Base-by-base conservation (phyloP, 106 monocot species). In the Chionographis japonica region DNA sequence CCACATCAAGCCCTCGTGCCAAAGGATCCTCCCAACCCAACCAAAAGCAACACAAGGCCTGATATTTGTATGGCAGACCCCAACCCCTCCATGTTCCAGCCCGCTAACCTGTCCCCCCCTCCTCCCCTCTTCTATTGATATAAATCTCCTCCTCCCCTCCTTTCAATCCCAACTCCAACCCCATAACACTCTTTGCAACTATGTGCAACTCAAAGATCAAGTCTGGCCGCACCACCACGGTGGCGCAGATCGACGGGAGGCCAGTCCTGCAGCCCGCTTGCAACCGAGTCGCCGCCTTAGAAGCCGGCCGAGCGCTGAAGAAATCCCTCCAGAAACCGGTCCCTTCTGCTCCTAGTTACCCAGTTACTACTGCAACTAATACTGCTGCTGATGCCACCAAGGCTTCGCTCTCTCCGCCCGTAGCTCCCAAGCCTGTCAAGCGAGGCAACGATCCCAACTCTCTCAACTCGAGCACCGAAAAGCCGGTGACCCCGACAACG, bases 141-240 rank as follows among this genome's bases (percentile, higher is more conserved):
- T 46, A 46, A 5, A 46, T 6, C 36, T 37, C 67, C 37, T 13
- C 11, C 66, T 37, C 27, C 38, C n/a, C 8, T 40, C 36, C 12
- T 53, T 15, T 50, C 35, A 51, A 36, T 9, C 10, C 10, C 53
- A 52, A 67, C 52, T 46, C 46, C 55, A 17, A 12, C 13, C 8
- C 13, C 10, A 46, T 11, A 3, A 18, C 50, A 17, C 41, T 6
- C 11, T 8, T 54, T 27, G 27, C 27, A 78, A 69, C 20, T 9
- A 83, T 83, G 82, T 83, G 82, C 65, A 83, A 64, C 53, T 70
- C 65, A 49, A 78, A 74, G 50, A 63, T 70, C 39, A 83, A 78
- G 67, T 65, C 82, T 0, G 65, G 66, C 54, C 73, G 62, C 5
- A 37, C 55, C 41, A 7, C 43, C 40, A 42, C 40, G 40, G 76